Conservation (phyloP, 2,329 filamentous ascomycete species). For the Colletotrichum kahawae region DNA sequence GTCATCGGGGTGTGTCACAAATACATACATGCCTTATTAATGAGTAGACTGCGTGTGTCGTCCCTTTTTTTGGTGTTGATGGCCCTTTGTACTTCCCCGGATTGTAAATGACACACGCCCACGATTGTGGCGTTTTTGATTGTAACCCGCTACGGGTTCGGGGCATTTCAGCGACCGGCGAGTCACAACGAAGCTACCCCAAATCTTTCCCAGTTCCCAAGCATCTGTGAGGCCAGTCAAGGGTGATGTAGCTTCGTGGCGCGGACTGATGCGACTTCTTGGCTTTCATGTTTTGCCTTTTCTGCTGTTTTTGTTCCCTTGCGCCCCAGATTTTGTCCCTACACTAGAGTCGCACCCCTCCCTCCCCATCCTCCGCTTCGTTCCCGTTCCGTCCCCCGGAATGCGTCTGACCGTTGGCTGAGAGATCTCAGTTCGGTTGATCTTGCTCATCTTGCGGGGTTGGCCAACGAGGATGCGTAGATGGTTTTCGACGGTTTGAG, state of each 20-base stretch:
- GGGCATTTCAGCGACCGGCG: not conserved
- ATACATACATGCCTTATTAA: not conserved
- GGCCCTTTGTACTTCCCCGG: not conserved
- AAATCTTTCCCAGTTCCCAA: not conserved
- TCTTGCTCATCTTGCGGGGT: constrained; percentile 17
- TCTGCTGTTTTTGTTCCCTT: not conserved
- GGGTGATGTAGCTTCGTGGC: not conserved
- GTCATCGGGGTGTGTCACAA: not conserved
- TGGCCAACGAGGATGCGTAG: not conserved
- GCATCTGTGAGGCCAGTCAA: not conserved
- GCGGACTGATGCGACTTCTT: constrained; percentile 6
- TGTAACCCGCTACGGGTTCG: not conserved
- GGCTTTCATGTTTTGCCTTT: not conserved
- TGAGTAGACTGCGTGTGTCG: not conserved
- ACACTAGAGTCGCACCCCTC: not conserved
- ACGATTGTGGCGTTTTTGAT: not conserved
- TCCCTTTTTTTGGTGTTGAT: not conserved
- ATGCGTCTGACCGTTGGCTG: constrained; percentile 14
- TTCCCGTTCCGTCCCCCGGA: not conserved
- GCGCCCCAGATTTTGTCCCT: not conserved
- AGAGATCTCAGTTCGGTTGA: constrained; percentile 8
- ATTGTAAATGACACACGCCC: not conserved
- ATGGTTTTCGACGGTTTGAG: not conserved
- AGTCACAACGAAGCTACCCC: constrained; percentile 3
- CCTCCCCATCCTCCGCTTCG: not conserved